These are phyloP conservation scores for Tetrapyrgos nigripes DNA, from an alignment of 1,284 basidiomycete genomes.

Conservation along the genomic window DNA sequence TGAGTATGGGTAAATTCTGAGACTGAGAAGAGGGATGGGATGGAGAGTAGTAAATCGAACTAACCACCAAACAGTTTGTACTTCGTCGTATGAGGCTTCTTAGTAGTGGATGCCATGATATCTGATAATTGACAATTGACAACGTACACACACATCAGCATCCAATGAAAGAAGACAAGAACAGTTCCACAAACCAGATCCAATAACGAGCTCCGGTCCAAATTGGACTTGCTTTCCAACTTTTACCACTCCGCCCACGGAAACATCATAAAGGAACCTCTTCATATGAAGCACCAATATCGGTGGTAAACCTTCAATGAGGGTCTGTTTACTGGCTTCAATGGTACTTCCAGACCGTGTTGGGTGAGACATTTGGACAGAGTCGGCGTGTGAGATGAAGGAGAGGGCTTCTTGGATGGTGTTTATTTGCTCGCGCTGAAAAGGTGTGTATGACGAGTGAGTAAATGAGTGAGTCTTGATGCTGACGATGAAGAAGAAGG, in stretches of 20 bases:
- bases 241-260: constrained; percentile 84
- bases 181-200: constrained; percentile 61
- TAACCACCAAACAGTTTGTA: constrained; percentile 91
- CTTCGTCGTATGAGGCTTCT: constrained; percentile 53
- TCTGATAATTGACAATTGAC: constrained; percentile 46
- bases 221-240: constrained; percentile 86
- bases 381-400: constrained; percentile 83
- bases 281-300: constrained; percentile 94
- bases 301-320: constrained; percentile 86
- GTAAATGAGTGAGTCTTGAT: constrained; percentile 1
- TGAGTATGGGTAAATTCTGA: too few relatives aligned
- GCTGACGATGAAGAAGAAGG: constrained; percentile 1
- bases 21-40: too few relatives aligned
- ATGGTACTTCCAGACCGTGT: constrained; percentile 65
- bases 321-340: constrained; percentile 89
- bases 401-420: constrained; percentile 87
- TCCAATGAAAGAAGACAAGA: constrained; percentile 5
- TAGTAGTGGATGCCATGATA: constrained; percentile 63
- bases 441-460: constrained; percentile 7
- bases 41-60: too few relatives aligned
- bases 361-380: constrained; percentile 75
- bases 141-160: not conserved
- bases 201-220: constrained; percentile 80
- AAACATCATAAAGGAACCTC: constrained; percentile 89
- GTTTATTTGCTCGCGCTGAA: constrained; percentile 73